Base-by-base conservation (phyloP, 495 filamentous ascomycete genomes). In the Aspergillus affinis region DNA sequence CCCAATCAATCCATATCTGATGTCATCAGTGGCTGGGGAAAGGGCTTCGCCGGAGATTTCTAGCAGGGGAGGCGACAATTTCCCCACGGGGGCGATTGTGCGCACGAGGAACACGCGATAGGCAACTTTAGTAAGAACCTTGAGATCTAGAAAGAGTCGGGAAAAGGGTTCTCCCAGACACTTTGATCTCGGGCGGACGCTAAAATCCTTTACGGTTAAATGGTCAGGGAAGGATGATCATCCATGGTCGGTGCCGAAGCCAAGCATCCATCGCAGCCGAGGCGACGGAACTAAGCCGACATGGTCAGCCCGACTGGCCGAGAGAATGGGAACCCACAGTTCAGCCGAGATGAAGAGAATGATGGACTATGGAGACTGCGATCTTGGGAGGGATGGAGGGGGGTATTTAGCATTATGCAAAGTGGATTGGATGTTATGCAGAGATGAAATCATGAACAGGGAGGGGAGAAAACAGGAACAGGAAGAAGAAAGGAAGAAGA, bases 101-200 rank as follows among this genome's bases (percentile, higher is more conserved):
- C 32, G 26, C 32, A 54, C 20, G 36, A 55, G 20, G 53, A 57
- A 48, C n/a, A 49, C 18, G 54, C 18, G 54, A 41, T 41, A 41
- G 36, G 36, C 36, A 15, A 8, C 1, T 41, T 41, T 41, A 41
- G 36, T 41, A 15, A 15, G 12, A 41, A 54, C 19, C 52, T 46
- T 46, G 26, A 12, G 18, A 47, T 44, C 29, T 41, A 47, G 36
- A 41, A 41, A 32, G 36, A 17, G 6, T 29, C 45, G 21, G 69
- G 65, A 49, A 72, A 72, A 74, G 63, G 60, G 57, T 71, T 72
- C 68, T 64, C 45, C 72, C 72, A n/a, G 55, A 26, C 9, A 48
- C 6, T 47, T 8, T 54, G 36, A 29, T 26, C 19, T 53, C 36
- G 12, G 12, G 36, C 36, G 12, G 36, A 10, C 36, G 36, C 36